phyloP scores from a whole-genome alignment of 1,139 yeast species.

The Yamadazyma oceani region DNA sequence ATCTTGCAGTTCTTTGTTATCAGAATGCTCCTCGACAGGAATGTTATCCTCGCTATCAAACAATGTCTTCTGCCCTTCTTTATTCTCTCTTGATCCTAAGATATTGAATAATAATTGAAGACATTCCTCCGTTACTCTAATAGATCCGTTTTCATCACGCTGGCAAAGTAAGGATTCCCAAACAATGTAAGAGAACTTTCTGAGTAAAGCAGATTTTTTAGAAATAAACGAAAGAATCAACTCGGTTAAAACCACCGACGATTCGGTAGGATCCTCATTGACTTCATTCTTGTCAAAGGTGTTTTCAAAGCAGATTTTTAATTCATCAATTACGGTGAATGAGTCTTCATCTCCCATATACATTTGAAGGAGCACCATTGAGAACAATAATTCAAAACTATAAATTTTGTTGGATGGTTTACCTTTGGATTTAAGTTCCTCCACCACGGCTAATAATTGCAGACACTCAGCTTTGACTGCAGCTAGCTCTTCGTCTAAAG shows the following conservation, averaged over 20 bases:
- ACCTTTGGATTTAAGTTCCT: conserved; percentile 5
- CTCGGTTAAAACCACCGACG: conserved; percentile 71
- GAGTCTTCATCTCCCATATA: conserved; percentile 83
- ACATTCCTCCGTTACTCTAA: conserved; percentile 45
- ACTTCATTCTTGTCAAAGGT: conserved; percentile 27
- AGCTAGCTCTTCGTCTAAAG: conserved; percentile 56
- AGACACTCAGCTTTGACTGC: conserved; percentile 52
- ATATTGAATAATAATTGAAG: conserved; percentile 65
- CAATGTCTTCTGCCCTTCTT: conserved; percentile 74
- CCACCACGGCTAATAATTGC: conserved; percentile 33
- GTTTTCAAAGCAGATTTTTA: conserved; percentile 51
- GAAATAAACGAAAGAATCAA: conserved; percentile 74
- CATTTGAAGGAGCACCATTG: conserved; percentile 76
- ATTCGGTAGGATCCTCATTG: conserved; percentile 27
- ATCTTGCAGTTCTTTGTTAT: conserved; percentile 34
- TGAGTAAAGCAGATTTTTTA: conserved; percentile 67
- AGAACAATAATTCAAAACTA: conserved; percentile 69
- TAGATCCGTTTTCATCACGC: conserved; percentile 24
- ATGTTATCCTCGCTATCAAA: too few species aligned
- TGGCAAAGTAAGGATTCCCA: conserved; percentile 63
- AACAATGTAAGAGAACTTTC: conserved; percentile 68
- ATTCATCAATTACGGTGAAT: conserved; percentile 69
- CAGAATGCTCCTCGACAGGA: conserved; percentile 31
- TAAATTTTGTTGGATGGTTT: conserved; percentile 25
- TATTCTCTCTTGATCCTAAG: conserved; percentile 71